Base-by-base conservation (phyloP, 306 rosid species). In the Astragalus membranaceus region DNA sequence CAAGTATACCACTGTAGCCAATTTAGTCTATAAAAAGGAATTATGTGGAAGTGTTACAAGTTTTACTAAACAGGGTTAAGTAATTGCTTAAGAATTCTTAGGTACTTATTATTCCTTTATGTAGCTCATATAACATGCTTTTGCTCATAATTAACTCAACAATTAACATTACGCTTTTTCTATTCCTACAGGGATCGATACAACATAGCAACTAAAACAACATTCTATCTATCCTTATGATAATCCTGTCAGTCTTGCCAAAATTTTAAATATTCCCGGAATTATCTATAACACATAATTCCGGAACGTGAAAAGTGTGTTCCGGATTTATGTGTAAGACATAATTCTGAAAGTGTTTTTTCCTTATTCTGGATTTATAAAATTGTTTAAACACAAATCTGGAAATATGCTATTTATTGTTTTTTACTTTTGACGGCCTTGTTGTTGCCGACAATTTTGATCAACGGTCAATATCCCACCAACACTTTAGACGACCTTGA, bases 171-270 rank as follows among this genome's bases (percentile, higher is more conserved):
- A 4, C 60, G n/a, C 11, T 1, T 37, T 44, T 53, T 69, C 36
- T 60, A 64, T 48, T 63, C 48, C 9, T 70, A 35, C 89, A 92
- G 98, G 89, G 94, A 92, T 69, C 76, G 72, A 5, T 77, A 80
- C 85, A 66, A 81, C 82, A 84, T 89, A 8, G 98, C 96, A 32
- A 92, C 96, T 1, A 82, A 69, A 82, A 74, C 81, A 92, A 83
- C 81, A 80, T 85, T 65, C 60, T 89, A 30, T 78, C 92, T 2
- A 33, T 83, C 47, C n/a, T 85, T 35, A 92, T 92, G 98, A 84
- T 92, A 61, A 81, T 78, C 17, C 82, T 92, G 7, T 90, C 96
- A 26, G 90, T 89, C 49, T 82, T 92, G 69, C 85, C 96, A 36
- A 92, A 80, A n/a, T n/a, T n/a, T n/a, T n/a, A n/a, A n/a, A n/a